These are phyloP conservation scores for Cubamyces lactineus DNA, from an alignment of 768 basidiomycete species.

Conservation along the genomic window DNA sequence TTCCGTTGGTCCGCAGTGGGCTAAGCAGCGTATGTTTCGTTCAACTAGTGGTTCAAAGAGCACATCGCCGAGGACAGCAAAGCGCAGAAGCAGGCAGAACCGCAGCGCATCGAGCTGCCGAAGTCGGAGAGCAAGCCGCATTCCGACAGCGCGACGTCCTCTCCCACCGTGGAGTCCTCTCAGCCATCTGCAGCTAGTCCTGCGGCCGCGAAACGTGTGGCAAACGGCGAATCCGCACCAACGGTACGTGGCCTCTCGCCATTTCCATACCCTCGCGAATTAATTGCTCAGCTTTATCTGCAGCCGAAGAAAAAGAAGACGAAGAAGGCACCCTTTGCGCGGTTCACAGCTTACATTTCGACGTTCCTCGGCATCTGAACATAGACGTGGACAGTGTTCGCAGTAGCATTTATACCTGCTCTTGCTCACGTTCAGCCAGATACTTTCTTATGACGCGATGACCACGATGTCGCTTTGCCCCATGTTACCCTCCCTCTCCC, in stretches of 20 bases:
- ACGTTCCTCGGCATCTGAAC: constrained; percentile 32
- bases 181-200: background rate
- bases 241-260: constrained; percentile 7
- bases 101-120: constrained; percentile 9
- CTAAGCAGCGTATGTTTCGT: background rate
- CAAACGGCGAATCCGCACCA: constrained; percentile 16
- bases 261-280: background rate
- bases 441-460: background rate
- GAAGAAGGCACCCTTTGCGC: constrained; percentile 30
- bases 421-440: background rate
- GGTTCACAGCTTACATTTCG: constrained; percentile 34
- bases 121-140: background rate
- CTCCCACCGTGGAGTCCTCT: constrained; percentile 15
- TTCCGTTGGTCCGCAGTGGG: too few species aligned
- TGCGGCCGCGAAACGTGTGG: constrained; percentile 11
- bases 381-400: background rate
- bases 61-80: constrained; percentile 29
- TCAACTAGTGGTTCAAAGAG: constrained; percentile 36
- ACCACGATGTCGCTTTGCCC: background rate
- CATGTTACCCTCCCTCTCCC: background rate
- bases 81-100: background rate
- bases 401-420: background rate
- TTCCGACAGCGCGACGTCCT: constrained; percentile 5
- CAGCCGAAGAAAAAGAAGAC: constrained; percentile 31
- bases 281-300: background rate